A percentile compares a stretch with the other conserved stretches of the same genome.
Conservation (phyloP, 73 alveolate genomes). For the Paramecium primaurelia region DNA sequence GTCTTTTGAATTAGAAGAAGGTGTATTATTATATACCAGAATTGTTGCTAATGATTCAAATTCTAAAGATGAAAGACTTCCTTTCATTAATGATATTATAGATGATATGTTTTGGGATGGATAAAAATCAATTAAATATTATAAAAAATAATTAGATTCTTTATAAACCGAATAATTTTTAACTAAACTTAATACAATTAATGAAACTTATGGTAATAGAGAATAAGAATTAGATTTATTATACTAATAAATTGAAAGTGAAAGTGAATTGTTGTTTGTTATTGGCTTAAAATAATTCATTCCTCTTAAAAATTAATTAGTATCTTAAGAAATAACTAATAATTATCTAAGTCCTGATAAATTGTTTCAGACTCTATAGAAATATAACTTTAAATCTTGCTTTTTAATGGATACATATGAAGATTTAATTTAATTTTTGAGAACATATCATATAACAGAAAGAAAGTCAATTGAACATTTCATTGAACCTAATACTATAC, state of each 20-base stretch:
- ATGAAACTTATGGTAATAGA: not conserved
- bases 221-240: not conserved
- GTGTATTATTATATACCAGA: not conserved
- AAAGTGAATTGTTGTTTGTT: not conserved
- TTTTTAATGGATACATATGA: not conserved
- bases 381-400: not conserved
- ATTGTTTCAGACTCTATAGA: not conserved
- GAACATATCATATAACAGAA: not conserved
- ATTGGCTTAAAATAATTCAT: not conserved
- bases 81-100: not conserved
- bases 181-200: not conserved
- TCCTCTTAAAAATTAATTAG: not conserved
- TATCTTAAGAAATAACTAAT: not conserved
- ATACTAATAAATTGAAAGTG: not conserved
- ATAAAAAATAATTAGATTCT: not conserved
- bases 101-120: constrained; percentile 36
- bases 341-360: not conserved
- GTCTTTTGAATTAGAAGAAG: constrained; percentile 6
- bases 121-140: not conserved
- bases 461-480: not conserved
- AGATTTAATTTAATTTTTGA: not conserved
- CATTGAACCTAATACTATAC: not conserved
- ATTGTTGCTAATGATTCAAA: not conserved
- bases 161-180: not conserved
- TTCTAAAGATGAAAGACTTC: not conserved